These are phyloP conservation scores for Nymphaea colorata DNA, from an alignment of 164 flowering plant species.

Conservation along the genomic window DNA sequence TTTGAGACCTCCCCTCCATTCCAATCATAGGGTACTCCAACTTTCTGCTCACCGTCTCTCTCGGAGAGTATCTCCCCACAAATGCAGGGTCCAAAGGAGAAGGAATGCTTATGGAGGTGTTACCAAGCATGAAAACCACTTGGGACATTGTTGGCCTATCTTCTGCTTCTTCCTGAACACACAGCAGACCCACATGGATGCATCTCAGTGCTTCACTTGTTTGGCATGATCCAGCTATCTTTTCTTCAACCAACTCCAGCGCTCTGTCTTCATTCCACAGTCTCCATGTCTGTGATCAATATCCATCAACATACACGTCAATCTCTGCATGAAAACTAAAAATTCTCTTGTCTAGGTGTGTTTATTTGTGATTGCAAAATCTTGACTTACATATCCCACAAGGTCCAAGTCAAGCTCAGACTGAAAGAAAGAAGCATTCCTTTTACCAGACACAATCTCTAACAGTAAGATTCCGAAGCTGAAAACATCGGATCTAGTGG, in stretches of 20 bases:
- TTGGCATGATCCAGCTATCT: neutral
- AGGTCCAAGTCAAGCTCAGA: neutral
- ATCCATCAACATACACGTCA: neutral
- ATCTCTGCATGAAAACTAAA: neutral
- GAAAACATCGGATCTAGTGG: slow-evolving; percentile 15
- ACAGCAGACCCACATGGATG: slow-evolving; percentile 8
- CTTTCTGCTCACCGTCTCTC: neutral
- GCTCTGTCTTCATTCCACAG: slow-evolving; percentile 6
- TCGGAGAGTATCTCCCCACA: slow-evolving; percentile 1
- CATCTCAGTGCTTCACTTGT: slow-evolving; percentile 3
- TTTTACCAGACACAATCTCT: slow-evolving; percentile 16
- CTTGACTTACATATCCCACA: slow-evolving; percentile 7
- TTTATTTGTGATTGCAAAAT: too few species aligned
- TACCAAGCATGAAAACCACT: slow-evolving; percentile 7
- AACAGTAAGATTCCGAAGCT: slow-evolving; percentile 16
- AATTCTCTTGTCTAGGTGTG: too few species aligned
- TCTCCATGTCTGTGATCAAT: slow-evolving; percentile 1
- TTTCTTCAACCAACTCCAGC: slow-evolving; percentile 3
- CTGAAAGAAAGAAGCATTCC: slow-evolving; percentile 3
- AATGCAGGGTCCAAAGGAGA: slow-evolving; percentile 21
- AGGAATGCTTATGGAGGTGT: slow-evolving; percentile 14
- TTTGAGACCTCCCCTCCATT: too few species aligned
- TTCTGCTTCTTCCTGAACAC: slow-evolving; percentile 7
- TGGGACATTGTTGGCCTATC: slow-evolving; percentile 9
- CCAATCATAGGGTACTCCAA: too few species aligned